These are phyloP conservation scores for Talaromyces piceae DNA, from an alignment of 2,329 filamentous ascomycete species.

Conservation along the genomic window DNA sequence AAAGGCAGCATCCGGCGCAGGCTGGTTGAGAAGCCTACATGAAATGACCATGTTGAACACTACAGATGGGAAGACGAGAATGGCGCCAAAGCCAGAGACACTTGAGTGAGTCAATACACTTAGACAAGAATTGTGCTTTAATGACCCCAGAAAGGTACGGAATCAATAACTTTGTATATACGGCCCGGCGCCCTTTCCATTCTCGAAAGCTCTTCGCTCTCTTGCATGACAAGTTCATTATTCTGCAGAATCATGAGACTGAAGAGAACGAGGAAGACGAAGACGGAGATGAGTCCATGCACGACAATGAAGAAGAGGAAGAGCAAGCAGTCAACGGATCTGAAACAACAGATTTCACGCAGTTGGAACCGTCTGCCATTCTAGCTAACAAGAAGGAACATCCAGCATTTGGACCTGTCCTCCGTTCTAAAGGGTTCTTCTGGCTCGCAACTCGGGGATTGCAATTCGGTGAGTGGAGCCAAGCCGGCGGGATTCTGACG, in stretches of 20 bases:
- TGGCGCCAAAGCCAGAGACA: slow-evolving; percentile 63
- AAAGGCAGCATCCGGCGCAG: slow-evolving; percentile 56
- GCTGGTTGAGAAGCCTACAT: slow-evolving; percentile 64
- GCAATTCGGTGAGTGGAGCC: slow-evolving; percentile 40
- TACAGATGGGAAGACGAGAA: slow-evolving; percentile 45
- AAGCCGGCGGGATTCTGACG: slow-evolving; percentile 40
- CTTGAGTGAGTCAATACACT: slow-evolving; percentile 49
- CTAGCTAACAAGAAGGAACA: slow-evolving; percentile 33
- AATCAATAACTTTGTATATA: slow-evolving; percentile 64
- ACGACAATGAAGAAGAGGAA: slow-evolving; percentile 12
- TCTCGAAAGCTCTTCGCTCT: slow-evolving; percentile 33
- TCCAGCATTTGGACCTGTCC: slow-evolving; percentile 30
- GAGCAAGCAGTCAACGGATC: slow-evolving; percentile 15
- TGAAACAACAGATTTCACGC: slow-evolving; percentile 23
- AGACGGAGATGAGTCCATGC: slow-evolving; percentile 18
- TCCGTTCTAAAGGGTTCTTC: slow-evolving; percentile 40
- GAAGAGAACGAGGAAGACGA: slow-evolving; percentile 21
- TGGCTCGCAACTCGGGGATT: slow-evolving; percentile 37
- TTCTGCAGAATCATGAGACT: slow-evolving; percentile 32
- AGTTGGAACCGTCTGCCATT: slow-evolving; percentile 26
- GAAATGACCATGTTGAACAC: slow-evolving; percentile 59
- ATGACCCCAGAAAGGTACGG: slow-evolving; percentile 44
- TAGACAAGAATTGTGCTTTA: no score
- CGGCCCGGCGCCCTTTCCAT: slow-evolving; percentile 47
- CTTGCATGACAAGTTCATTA: slow-evolving; percentile 39